Evolutionary conservation across 805 yeast genomes (phyloP).

Genomic region (Torulaspora franciscae): DNA sequence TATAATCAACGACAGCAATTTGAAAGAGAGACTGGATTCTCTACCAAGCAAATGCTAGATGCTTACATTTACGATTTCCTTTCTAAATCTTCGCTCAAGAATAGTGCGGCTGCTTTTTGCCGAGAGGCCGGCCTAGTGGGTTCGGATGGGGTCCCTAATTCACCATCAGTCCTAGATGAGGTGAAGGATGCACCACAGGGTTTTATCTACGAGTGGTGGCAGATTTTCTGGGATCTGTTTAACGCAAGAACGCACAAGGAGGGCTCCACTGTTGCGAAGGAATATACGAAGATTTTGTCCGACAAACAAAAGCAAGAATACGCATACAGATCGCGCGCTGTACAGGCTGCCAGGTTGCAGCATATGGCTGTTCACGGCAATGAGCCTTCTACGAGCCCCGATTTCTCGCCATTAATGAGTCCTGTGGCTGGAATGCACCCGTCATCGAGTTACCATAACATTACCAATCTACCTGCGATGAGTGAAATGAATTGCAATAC

Average conservation of each 20-base stretch:
- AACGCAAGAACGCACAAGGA: conserved; percentile 71
- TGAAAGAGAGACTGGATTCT: conserved; percentile 8
- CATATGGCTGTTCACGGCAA: conserved; percentile 39
- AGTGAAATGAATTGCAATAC: not conserved
- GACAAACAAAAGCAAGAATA: conserved; percentile 58
- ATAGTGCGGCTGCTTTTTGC: conserved; percentile 69
- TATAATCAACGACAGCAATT: not conserved
- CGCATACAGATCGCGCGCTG: conserved; percentile 42
- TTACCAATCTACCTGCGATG: not conserved
- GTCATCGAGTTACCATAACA: not conserved
- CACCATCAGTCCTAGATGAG: conserved; percentile 18
- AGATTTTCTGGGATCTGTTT: conserved; percentile 88
- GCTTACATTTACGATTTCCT: conserved; percentile 85
- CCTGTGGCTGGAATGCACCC: not conserved
- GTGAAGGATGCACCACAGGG: conserved; percentile 76
- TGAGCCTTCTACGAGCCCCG: conserved; percentile 26
- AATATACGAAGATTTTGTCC: conserved; percentile 61
- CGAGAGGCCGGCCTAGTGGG: conserved; percentile 62
- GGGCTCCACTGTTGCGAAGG: conserved; percentile 58
- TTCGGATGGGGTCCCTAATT: not conserved
- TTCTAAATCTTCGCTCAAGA: conserved; percentile 62
- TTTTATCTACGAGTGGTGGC: conserved; percentile 93
- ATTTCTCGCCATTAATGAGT: not conserved
- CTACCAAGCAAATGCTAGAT: conserved; percentile 53
- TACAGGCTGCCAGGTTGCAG: conserved; percentile 44